Conservation (phyloP, 495 filamentous ascomycete species). For the Pseudevernia furfuracea region DNA sequence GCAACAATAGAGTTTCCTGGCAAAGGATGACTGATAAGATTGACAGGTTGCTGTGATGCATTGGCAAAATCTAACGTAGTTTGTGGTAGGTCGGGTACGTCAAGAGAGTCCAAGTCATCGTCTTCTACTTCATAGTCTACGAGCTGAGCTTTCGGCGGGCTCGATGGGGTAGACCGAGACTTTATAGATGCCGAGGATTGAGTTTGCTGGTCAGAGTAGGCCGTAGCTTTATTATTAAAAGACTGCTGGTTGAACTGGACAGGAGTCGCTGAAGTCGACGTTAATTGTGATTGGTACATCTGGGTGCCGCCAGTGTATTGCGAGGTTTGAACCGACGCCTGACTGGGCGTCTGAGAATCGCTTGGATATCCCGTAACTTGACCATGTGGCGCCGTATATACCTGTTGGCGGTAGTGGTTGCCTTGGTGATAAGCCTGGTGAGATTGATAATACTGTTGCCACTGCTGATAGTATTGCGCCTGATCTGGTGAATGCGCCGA, state of each 20-base stretch:
- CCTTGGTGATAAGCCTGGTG: constrained; percentile 21
- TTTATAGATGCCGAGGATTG: constrained; percentile 1
- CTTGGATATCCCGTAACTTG: constrained; percentile 18
- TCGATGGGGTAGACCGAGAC: constrained; percentile 1
- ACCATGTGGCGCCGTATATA: constrained; percentile 42
- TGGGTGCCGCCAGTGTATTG: constrained; percentile 8
- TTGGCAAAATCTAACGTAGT: constrained; percentile 6
- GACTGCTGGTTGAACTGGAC: constrained; percentile 2
- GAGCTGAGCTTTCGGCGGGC: not conserved
- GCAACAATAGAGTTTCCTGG: constrained; percentile 26
- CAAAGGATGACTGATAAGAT: constrained; percentile 21
- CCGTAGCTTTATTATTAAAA: not conserved
- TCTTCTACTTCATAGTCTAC: constrained; percentile 17
- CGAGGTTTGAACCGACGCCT: constrained; percentile 12
- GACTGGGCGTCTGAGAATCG: constrained; percentile 12
- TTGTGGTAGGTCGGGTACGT: constrained; percentile 24
- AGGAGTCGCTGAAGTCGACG: not conserved
- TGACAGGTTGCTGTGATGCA: not conserved
- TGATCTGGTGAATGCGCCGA: constrained; percentile 24
- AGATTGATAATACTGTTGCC: constrained; percentile 22
- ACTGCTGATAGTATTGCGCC: constrained; percentile 23
- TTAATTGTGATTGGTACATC: constrained; percentile 6
- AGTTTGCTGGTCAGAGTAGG: not conserved
- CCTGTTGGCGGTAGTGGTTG: constrained; percentile 35
- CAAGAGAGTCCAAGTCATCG: constrained; percentile 24